Base-by-base conservation (phyloP, 768 basidiomycete genomes). In the Epithele typhae region DNA sequence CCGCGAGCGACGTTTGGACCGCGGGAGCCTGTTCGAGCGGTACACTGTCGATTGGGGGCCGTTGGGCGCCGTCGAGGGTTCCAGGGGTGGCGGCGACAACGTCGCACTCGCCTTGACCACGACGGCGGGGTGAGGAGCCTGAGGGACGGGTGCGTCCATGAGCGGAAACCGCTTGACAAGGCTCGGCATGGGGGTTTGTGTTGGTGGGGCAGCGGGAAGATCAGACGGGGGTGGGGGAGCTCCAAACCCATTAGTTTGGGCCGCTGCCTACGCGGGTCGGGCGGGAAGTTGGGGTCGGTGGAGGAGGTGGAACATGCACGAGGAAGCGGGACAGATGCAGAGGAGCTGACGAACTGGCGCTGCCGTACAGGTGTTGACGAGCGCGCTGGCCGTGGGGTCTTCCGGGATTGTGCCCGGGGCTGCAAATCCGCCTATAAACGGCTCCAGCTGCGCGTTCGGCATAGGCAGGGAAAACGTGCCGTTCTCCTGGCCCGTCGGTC, bases 1-100 rank as follows among this genome's bases (percentile, higher is more conserved):
- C 92, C 7, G 90, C 92, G 9, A 98, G 76, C 5, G 90, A 87
- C 58, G 80, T 79, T 42, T 87, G 87, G 21, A 89, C 79, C 0
- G 78, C 84, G 30, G 86, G 84, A 6, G 46, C 43, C 21, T 43
- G 51, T 25, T 74, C 71, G n/a, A 71, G 47, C 10, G 53, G 46
- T 3, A 51, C 52, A 9, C 51, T 48, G 23, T 64, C 64, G 2
- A 53, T 48, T 9, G 54, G 43, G 1, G 51, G 52, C 14, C 43
- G 46, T 12, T 19, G 43, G n/a, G n/a, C n/a, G 5, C 49, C 43
- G 19, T 45, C 34, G 30, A 0, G 43, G 25, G 3, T 39, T 46
- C 5, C 48, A 43, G 3, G n/a, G n/a, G n/a, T n/a, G n/a, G n/a
- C n/a, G n/a, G n/a, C n/a, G n/a, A n/a, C n/a, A n/a, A n/a, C n/a